Evolutionary conservation across 2,329 filamentous ascomycete genomes (phyloP).

Genomic region (Fonsecaea nubica): DNA sequence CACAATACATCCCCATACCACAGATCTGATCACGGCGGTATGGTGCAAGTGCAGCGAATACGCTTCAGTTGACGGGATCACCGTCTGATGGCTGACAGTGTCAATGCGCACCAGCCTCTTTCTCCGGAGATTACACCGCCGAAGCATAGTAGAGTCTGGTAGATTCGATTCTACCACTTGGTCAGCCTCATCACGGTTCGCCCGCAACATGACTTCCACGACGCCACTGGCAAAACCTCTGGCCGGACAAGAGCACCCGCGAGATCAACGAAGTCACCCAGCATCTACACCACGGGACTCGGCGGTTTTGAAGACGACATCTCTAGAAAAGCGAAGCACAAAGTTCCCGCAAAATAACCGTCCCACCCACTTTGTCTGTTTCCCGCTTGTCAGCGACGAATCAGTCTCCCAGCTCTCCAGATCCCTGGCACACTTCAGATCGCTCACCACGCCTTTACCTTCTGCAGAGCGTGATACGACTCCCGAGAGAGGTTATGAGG

Average conservation of each 20-base stretch:
- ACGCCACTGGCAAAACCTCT: neutral
- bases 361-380: conserved; percentile 56
- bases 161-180: neutral
- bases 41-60: neutral
- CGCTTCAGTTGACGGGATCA: neutral
- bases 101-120: neutral
- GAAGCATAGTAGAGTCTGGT: neutral
- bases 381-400: conserved; percentile 66
- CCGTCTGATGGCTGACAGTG: neutral
- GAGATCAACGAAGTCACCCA: neutral
- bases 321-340: neutral
- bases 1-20: neutral
- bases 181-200: neutral
- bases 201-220: neutral
- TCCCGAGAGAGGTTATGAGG: neutral
- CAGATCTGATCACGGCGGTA: neutral
- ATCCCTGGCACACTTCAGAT: conserved; percentile 66
- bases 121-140: neutral
- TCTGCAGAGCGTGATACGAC: neutral
- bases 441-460: conserved; percentile 48
- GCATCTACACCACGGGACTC: neutral
- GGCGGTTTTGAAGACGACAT: neutral
- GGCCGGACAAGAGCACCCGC: neutral
- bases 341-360: conserved; percentile 30
- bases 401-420: conserved; percentile 70